Base-by-base conservation (phyloP, 176 grass and related monocot species). In the Oryza glaberrima region DNA sequence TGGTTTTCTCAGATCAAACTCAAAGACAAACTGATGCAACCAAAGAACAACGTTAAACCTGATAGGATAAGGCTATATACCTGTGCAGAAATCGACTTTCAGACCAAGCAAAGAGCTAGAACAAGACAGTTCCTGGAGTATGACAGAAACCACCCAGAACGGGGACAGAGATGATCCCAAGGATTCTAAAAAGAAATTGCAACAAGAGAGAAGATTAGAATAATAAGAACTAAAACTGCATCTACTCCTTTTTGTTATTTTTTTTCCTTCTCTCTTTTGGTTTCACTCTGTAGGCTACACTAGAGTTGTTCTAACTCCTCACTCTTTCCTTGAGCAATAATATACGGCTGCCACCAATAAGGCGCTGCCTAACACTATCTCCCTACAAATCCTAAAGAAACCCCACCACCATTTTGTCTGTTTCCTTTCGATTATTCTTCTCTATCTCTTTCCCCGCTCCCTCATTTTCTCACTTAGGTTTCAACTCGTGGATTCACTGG, bases 341-440 rank as follows among this genome's bases (percentile, higher is more conserved):
- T 92, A 92, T 92, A 95, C 68, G 81, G 47, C 52, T 78, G 70
- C 52, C 81, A 83, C 88, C 90, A 94, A 88, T 90, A 87, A 78
- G 93, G 77, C 40, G 77, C 63, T 69, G 80, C 89, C 76, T 87
- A 91, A 91, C 89, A 84, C 77, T 87, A 84, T 87, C 81, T 81
- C 54, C 80, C 77, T 78, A 51, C 63, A 88, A 87, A 92, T 91
- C 81, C 79, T 85, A 92, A 88, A 88, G 63, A 86, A 86, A 86
- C 90, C 89, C 89, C 85, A 91, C 89, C 69, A 87, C 78, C 25
- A 52, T 82, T 92, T 90, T 90, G 86, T 90, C 90, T 87, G 86
- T 83, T 89, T 81, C 82, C 82, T 80, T 67, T 34, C 58, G 5
- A 75, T 94, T 88, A 86, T 85, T 89, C 90, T 81, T 67, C 73